Evolutionary conservation across 2,329 filamentous ascomycete species (phyloP), one percentile per base, ranked within the genome.

Genomic region (Claviceps maximensis): DNA sequence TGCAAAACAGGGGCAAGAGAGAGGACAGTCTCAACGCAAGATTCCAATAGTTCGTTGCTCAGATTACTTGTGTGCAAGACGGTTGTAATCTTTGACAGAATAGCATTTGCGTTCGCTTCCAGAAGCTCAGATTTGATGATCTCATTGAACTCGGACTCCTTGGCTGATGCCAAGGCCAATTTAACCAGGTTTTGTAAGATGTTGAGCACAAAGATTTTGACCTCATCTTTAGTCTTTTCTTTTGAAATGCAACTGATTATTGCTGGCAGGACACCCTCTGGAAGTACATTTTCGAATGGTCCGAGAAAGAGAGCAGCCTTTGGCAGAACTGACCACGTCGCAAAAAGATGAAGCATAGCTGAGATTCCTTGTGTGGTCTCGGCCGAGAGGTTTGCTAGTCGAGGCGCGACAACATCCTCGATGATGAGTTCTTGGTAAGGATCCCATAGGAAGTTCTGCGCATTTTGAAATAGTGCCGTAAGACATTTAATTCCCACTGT

Each of bases 361-460:
- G 93, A 97, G 8, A 96, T 75, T 15, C 89, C 88, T 64, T 98
- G 90, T 0, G 89, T 86, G 45, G 88, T 95, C 70, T 98, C 93
- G 5, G 79, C 74, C 0, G 89, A 81, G 52, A 98, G 79, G 54
- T 86, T 87, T 2, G 84, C 78, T 19, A 97, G 73, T 58, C 89
- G 79, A 19, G 88, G 88, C 50, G 80, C 81, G 47, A 98, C 76
- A 27, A 94, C 72, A 62, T 95, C 84, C 29, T 78, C 72, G 51
- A 93, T 80, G 50, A 97, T 83, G 0, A 78, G 68, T 9, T 79
- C 74, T 40, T 87, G 77, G 64, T 90, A 95, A 1, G 76, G 72
- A 2, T 73, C 74, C 86, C 90, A 94, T 50, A 86, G 76, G 56
- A 85, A 85, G 10, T 76, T 74, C 2, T 81, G 76, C 21, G 84